A percentile compares a stretch with the other conserved stretches of the same genome.
Conservation (phyloP, 106 monocot genomes). For the Phalaenopsis aphrodite region DNA sequence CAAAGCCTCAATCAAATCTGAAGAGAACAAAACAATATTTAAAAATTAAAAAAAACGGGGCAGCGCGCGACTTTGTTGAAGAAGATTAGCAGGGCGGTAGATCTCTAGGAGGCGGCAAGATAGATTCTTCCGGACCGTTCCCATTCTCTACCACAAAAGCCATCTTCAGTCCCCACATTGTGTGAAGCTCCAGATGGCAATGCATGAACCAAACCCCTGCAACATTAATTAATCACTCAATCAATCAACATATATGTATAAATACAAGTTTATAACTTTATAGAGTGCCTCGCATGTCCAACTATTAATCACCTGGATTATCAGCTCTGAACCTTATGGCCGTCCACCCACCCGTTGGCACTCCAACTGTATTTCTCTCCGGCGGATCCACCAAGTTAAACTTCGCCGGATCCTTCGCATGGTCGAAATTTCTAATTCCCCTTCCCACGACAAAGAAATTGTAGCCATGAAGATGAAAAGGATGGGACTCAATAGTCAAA, state of each 20-base stretch:
- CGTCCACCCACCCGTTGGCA: conserved; percentile 26
- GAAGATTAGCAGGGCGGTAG: conserved; percentile 25
- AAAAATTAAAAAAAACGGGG: background rate
- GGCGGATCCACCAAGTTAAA: conserved; percentile 25
- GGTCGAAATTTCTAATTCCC: conserved; percentile 16
- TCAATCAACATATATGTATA: too few species aligned
- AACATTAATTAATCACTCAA: background rate
- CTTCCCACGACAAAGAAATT: conserved; percentile 31
- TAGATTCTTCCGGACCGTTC: conserved; percentile 20
- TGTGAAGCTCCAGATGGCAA: conserved; percentile 49
- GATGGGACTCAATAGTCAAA: conserved; percentile 16
- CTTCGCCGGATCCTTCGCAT: conserved; percentile 17
- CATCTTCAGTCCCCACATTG: conserved; percentile 42
- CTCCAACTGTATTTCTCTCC: conserved; percentile 26
- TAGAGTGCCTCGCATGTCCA: background rate
- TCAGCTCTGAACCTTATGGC: conserved; percentile 22
- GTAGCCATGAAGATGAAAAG: conserved; percentile 25
- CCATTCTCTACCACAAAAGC: conserved; percentile 44
- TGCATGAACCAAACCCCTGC: conserved; percentile 26
- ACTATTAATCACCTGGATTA: conserved; percentile 17
- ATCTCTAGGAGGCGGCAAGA: conserved; percentile 32
- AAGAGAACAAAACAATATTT: background rate
- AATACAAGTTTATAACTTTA: too few species aligned
- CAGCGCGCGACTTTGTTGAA: background rate
- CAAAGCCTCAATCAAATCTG: background rate